Percentiles rank a stretch among this genome's conserved stretches.
Evolutionary conservation across 257 asterid species (phyloP).

Genomic region (Solanum corneliomulleri): DNA sequence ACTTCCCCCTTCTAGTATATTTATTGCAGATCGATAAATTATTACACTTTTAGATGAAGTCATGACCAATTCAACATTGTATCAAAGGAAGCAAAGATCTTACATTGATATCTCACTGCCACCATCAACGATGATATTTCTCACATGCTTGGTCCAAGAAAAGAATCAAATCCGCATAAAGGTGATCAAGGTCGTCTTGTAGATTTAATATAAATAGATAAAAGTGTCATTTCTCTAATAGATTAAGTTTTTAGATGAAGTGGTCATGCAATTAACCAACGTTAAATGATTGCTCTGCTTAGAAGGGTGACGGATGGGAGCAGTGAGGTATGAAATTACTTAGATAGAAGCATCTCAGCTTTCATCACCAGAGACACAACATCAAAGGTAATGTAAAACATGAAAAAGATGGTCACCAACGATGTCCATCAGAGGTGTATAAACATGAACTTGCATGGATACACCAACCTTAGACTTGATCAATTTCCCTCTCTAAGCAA

Average conservation of each 20-base stretch:
- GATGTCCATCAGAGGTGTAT: not conserved
- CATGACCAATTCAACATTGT: not conserved
- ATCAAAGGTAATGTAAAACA: not conserved
- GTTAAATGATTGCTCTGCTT: not conserved
- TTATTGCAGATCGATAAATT: not conserved
- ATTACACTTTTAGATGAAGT: not conserved
- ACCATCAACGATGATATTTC: not conserved
- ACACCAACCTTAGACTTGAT: not conserved
- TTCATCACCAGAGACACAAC: not conserved
- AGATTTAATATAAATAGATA: not conserved
- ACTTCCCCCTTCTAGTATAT: not conserved
- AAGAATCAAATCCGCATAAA: not conserved
- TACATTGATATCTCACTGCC: not conserved
- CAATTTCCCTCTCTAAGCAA: not conserved
- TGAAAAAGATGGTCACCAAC: not conserved
- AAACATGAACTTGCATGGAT: not conserved
- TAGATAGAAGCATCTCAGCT: not conserved
- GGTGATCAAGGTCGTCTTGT: not conserved
- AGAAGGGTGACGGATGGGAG: not conserved
- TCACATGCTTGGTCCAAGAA: not conserved
- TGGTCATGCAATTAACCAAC: not conserved
- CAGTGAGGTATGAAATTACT: not conserved
- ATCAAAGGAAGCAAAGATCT: not conserved
- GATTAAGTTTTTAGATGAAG: not conserved
- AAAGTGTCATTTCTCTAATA: not conserved